These are phyloP conservation scores for Bertia moriformis DNA, from an alignment of 2,329 filamentous ascomycete genomes.

Conservation along the genomic window DNA sequence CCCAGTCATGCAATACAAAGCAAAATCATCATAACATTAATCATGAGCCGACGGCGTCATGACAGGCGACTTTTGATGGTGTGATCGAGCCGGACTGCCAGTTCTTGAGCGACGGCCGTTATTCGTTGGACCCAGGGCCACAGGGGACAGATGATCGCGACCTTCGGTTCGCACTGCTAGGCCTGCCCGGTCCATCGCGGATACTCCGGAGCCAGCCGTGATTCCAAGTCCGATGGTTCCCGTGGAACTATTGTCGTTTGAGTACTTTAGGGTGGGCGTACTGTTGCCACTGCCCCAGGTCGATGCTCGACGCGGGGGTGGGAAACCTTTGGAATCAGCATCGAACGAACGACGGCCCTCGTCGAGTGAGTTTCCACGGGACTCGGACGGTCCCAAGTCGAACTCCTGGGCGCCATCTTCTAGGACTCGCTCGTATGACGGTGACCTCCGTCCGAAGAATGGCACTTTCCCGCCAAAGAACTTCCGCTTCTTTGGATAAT, in stretches of 20 bases:
- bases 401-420: conserved; percentile 68
- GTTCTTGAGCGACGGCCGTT: conserved; percentile 41
- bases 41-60: conserved; percentile 18
- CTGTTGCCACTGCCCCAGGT: conserved; percentile 14
- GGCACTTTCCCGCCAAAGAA: conserved; percentile 33
- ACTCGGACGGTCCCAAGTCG: conserved; percentile 57
- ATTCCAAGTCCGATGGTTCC: conserved; percentile 10
- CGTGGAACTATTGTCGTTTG: conserved; percentile 20
- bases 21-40: conserved; percentile 7
- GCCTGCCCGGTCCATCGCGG: conserved; percentile 51
- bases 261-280: conserved; percentile 17
- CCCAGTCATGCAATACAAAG: neutral
- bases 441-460: conserved; percentile 43
- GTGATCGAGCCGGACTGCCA: conserved; percentile 33
- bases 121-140: conserved; percentile 35
- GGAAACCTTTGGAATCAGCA: neutral
- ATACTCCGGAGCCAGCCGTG: conserved; percentile 7
- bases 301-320: neutral
- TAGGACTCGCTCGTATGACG: conserved; percentile 68
- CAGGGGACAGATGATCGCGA: conserved; percentile 55
- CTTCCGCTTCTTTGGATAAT: conserved; percentile 21
- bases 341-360: conserved; percentile 2
- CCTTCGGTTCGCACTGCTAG: conserved; percentile 74
- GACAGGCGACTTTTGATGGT: conserved; percentile 15
- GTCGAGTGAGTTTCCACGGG: conserved; percentile 40